phyloP scores from a whole-genome alignment of 768 basidiomycete species.

The Cyclocybe aegerita region DNA sequence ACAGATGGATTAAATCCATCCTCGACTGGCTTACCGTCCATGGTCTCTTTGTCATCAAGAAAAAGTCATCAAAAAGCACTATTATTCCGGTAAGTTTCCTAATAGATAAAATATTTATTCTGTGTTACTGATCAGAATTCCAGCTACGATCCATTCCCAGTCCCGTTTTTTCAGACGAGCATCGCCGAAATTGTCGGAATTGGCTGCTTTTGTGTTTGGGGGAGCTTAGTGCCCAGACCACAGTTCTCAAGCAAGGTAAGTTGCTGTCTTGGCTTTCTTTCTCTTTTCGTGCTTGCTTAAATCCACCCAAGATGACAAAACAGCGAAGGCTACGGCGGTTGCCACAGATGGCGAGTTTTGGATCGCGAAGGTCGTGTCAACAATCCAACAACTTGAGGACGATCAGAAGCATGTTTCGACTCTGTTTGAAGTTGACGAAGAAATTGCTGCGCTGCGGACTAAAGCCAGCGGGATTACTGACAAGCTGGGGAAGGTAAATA shows the following conservation, averaged over 20 bases:
- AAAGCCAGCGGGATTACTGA: slow-evolving; percentile 42
- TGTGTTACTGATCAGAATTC: background rate
- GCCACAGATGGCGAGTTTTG: slow-evolving; percentile 79
- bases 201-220: slow-evolving; percentile 74
- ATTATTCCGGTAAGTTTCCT: slow-evolving; percentile 52
- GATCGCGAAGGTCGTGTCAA: slow-evolving; percentile 64
- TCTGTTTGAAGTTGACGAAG: slow-evolving; percentile 53
- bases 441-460: slow-evolving; percentile 44
- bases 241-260: slow-evolving; percentile 52
- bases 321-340: slow-evolving; percentile 54
- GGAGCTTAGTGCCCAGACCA: slow-evolving; percentile 63
- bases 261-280: background rate
- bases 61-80: slow-evolving; percentile 66
- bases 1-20: slow-evolving; percentile 71
- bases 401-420: slow-evolving; percentile 67
- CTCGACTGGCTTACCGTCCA: slow-evolving; percentile 83
- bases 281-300: background rate
- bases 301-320: slow-evolving; percentile 40
- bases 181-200: slow-evolving; percentile 64
- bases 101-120: background rate
- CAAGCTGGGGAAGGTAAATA: slow-evolving; percentile 44
- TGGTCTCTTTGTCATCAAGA: slow-evolving; percentile 77
- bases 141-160: slow-evolving; percentile 64
- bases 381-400: slow-evolving; percentile 54
- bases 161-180: slow-evolving; percentile 71